phyloP scores from a whole-genome alignment of 192 early-diverging fungal genomes.

The Ambispora gerdemannii region DNA sequence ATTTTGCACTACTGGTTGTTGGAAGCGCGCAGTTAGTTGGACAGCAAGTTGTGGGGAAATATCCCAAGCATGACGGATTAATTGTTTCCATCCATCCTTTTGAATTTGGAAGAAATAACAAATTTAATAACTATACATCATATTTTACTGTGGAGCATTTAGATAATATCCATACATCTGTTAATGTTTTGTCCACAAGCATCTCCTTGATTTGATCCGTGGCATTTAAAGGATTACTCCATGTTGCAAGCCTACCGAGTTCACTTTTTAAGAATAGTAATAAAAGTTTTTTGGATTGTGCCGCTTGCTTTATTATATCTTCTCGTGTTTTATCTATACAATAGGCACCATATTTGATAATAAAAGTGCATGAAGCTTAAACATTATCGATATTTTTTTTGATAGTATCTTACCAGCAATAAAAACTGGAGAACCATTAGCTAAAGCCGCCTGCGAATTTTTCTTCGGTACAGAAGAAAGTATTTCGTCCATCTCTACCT shows the following conservation, averaged over 20 bases:
- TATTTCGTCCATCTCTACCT: constrained; percentile 52
- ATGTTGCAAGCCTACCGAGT: constrained; percentile 74
- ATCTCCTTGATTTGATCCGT: constrained; percentile 22
- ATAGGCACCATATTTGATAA: constrained; percentile 20
- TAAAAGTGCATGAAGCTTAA: background rate
- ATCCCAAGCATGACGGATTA: constrained; percentile 80
- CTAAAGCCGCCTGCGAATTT: constrained; percentile 31
- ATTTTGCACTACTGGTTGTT: constrained; percentile 59
- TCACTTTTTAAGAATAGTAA: constrained; percentile 88
- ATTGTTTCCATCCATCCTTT: constrained; percentile 72
- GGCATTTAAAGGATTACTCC: constrained; percentile 73
- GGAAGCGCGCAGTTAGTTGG: constrained; percentile 72
- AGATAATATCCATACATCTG: constrained; percentile 38
- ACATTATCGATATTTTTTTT: background rate
- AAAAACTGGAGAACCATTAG: constrained; percentile 36
- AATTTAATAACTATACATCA: background rate
- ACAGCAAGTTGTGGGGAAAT: constrained; percentile 80
- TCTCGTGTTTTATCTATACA: constrained; percentile 49
- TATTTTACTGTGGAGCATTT: background rate
- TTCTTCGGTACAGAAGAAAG: constrained; percentile 43
- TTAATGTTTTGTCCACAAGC: constrained; percentile 38
- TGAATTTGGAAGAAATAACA: constrained; percentile 16
- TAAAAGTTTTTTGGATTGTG: constrained; percentile 60
- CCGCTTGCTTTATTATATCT: constrained; percentile 49
- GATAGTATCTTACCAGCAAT: constrained; percentile 30